A percentile compares a stretch with the other conserved stretches of the same genome.
Conservation (phyloP, 129 eudicot genomes). For the Gnaphalium uliginosum region DNA sequence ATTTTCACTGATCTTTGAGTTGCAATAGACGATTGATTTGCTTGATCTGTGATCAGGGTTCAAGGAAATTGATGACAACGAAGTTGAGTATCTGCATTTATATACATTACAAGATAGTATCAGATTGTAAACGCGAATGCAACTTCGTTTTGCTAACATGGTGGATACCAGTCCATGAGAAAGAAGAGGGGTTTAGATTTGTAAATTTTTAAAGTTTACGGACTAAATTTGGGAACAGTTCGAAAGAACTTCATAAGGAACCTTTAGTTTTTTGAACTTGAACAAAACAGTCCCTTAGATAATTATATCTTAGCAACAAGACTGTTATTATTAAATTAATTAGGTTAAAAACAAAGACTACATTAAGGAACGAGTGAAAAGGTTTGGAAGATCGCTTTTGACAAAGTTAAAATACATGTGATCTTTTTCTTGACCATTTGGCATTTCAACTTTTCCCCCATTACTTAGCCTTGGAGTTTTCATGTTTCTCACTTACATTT, state of each 20-base stretch:
- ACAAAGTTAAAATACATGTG: constrained; percentile 36
- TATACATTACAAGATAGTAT: background rate
- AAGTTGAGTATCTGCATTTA: constrained; percentile 23
- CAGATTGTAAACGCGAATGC: constrained; percentile 7
- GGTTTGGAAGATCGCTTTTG: constrained; percentile 27
- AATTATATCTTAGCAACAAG: background rate
- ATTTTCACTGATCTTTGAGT: constrained; percentile 61
- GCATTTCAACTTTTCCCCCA: constrained; percentile 33
- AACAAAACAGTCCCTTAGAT: background rate
- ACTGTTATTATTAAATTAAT: background rate
- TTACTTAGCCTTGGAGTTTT: constrained; percentile 48
- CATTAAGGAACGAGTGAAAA: constrained; percentile 33
- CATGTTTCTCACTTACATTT: constrained; percentile 2
- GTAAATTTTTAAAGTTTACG: no score
- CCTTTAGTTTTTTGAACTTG: no score
- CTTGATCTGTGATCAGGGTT: constrained; percentile 22
- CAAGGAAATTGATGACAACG: constrained; percentile 26
- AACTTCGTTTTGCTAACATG: constrained; percentile 31
- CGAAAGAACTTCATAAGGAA: no score
- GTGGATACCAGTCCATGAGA: constrained; percentile 14
- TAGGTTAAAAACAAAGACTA: constrained; percentile 21
- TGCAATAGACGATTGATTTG: constrained; percentile 48
- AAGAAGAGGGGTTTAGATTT: background rate
- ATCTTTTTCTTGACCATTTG: constrained; percentile 31
- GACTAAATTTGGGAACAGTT: no score